Evolutionary conservation across 495 filamentous ascomycete genomes (phyloP), one percentile per base, ranked within the genome.

Genomic region (Hypoxylon fuscum): DNA sequence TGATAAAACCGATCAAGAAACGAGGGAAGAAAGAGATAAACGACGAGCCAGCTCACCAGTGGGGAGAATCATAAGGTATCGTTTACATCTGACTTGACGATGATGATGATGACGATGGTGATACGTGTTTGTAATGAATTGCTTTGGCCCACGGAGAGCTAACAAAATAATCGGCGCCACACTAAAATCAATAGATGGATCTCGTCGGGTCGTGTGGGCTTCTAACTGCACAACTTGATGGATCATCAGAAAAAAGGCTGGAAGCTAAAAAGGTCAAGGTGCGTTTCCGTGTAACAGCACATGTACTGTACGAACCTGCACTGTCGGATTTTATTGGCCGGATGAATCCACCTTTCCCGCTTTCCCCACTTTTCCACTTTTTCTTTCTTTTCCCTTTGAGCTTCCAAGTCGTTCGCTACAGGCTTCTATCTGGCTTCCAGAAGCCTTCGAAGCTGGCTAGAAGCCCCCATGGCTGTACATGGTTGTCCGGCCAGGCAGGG

Each of bases 351-450:
- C 38, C 48, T 53, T 38, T 53, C 35, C 63, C 57, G 47, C 29
- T 49, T 59, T 55, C 8, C 22, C 53, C 57, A 50, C 55, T 50
- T 50, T 47, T 35, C 46, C 44, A 42, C 60, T 56, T 56, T 51
- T 47, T 38, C 29, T 55, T 51, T 32, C 15, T 55, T 50, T 59
- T 43, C 44, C 54, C 50, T 44, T 54, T 27, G 25, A 11, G 35
- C 38, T 64, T 42, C 31, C 40, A 34, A 31, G 20, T 14, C 29
- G 22, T 59, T 64, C 60, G 49, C 31, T 60, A 68, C 48, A 58
- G 42, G 64, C 70, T 72, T 72, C 70, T 40, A 69, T 70, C 43
- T 62, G 59, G n/a, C 56, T 72, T 68, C 68, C 64, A 43, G 70
- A 72, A 72, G 61, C 55, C 58, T 61, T 52, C 17, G 48, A 54